Base-by-base conservation (phyloP, 495 filamentous ascomycete species). In the Tuber calosporum region DNA sequence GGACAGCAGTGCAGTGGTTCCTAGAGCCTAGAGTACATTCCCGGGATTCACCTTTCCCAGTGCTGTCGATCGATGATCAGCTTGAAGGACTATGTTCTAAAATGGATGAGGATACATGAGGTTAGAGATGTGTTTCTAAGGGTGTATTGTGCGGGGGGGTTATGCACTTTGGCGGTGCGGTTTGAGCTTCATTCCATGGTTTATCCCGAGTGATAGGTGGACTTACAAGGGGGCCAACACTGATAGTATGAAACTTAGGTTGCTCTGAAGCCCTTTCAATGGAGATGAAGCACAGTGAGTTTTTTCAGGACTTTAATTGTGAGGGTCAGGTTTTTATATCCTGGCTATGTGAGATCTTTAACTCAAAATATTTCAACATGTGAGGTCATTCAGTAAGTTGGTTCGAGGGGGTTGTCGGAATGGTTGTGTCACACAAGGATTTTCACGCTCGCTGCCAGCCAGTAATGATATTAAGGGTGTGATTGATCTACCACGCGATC, bases 81-180 rank as follows among this genome's bases (percentile, higher is more conserved):
- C 53, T 30, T 30, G 53, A 62, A 30, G 53, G 53, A 30, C 53
- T 15, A 62, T 17, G 11, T 22, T 62, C n/a, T 15, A 62, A 62
- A 62, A 62, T 30, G 53, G 53, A 62, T 30, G 53, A 62, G 6
- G n/a, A 7, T 62, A 62, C 53, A 62, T 30, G 53, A 30, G 17
- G 53, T 30, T 62, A 62, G 53, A 3, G 53, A 62, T 62, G 53
- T 62, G 53, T 30, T 62, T 62, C 53, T 62, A 62, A n/a, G 20
- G n/a, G 30, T 0, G 11, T 7, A 30, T 30, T 3, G n/a, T 30
- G 53, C 53, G 15, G n/a, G 11, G 9, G 4, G n/a, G 13, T 62
- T 62, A 30, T 62, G 53, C 26, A 30, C n/a, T 30, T 62, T 2
- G 53, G n/a, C 11, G 48, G 11, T n/a, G 53, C 39, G 26, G 5